A percentile compares a stretch with the other conserved stretches of the same genome.
Conservation (phyloP, 2,329 filamentous ascomycete genomes). For the Neofusicoccum ribis region DNA sequence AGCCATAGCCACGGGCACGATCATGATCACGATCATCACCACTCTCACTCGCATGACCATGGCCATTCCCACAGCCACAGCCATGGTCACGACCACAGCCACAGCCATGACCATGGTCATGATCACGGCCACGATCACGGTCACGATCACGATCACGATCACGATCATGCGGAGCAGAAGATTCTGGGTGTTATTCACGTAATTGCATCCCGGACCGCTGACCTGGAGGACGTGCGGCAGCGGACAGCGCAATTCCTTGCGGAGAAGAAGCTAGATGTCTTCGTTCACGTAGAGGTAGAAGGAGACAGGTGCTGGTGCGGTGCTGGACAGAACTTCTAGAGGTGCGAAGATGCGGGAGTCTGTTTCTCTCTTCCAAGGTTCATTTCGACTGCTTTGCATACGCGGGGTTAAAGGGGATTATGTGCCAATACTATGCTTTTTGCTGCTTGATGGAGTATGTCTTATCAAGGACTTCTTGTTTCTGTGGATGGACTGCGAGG, state of each 20-base stretch:
- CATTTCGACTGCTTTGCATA: not conserved
- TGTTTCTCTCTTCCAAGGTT: not conserved
- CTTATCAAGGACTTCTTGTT: no score
- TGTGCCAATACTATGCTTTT: no score
- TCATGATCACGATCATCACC: slow-evolving; percentile 33
- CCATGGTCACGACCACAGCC: slow-evolving; percentile 27
- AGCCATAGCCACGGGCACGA: slow-evolving; percentile 45
- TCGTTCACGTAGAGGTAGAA: slow-evolving; percentile 86
- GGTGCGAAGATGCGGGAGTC: not conserved
- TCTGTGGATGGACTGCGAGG: not conserved
- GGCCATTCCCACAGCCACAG: slow-evolving; percentile 31
- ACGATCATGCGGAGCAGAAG: slow-evolving; percentile 50
- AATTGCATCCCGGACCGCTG: slow-evolving; percentile 68
- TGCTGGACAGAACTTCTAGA: slow-evolving; percentile 39
- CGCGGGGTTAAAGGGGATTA: not conserved
- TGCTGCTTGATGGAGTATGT: no score
- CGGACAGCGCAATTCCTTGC: slow-evolving; percentile 72
- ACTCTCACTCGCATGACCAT: slow-evolving; percentile 23
- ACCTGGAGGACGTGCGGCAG: slow-evolving; percentile 80
- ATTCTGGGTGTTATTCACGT: slow-evolving; percentile 86
- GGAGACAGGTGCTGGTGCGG: slow-evolving; percentile 68
- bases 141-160: slow-evolving; percentile 32
- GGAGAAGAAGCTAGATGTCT: slow-evolving; percentile 73
- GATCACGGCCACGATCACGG: slow-evolving; percentile 30
- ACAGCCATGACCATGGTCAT: slow-evolving; percentile 33